Evolutionary conservation across 352 stramenopile genomes (phyloP), one percentile per base, ranked within the genome.

Genomic region (Lagenidium giganteum): DNA sequence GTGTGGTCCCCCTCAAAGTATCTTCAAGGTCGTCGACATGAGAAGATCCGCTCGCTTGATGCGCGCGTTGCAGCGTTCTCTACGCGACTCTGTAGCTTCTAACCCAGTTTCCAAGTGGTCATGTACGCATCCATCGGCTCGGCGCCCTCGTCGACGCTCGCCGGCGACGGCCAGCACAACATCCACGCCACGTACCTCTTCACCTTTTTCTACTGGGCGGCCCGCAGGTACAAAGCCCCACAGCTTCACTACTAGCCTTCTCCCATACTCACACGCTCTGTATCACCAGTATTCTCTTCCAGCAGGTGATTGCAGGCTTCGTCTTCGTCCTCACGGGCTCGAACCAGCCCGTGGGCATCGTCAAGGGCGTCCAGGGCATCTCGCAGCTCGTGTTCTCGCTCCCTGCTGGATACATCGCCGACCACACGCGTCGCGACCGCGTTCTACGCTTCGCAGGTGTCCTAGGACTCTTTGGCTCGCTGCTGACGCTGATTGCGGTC

Each of bases 341-440:
- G 34, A 91, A 88, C 47, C 71, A 85, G 38, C 75, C 78, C 31
- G 78, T 91, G 33, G 78, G 78, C 17, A 70, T 91, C 16, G 73
- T 91, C 54, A 91, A 88, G 45, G 78, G 78, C 47, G 85, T 91
- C 42, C 75, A 88, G 41, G 78, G 78, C 48, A 83, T 91, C 54
- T 71, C 76, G 31, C 78, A 91, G 56, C 64, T 91, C 23, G 22
- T 83, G 6, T 85, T 85, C 39, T 83, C 78, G 17, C 48, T 91
- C 16, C 78, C 78, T 2, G 72, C 70, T 0, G 78, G 72, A 17
- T 85, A 81, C 42, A 74, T 81, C 36, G 72, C 70, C n/a, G 74
- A 91, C 37, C 67, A 58, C 31, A 83, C 66, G 27, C 75, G 78
- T 13, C 72, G 78, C 32, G 78, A 91, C 51, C 70, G 57, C 12